Evolutionary conservation across 352 stramenopile genomes (phyloP).

Genomic region (Pythium coloratum): DNA sequence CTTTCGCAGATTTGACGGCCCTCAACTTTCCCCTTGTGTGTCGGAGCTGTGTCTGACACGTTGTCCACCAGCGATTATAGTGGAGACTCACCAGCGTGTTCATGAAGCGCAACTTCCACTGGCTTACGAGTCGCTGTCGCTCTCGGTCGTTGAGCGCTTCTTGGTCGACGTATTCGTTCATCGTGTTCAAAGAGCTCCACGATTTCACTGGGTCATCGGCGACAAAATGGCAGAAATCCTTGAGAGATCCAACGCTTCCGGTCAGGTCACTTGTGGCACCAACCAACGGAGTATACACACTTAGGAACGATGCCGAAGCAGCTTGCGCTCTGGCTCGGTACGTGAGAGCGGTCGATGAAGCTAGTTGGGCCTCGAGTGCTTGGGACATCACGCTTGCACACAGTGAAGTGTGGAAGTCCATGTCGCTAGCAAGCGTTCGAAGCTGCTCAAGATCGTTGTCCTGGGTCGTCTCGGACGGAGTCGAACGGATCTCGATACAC

Average conservation of each 20-base stretch:
- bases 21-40: conserved; percentile 17
- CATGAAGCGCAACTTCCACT: conserved; percentile 34
- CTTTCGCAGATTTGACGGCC: conserved; percentile 7
- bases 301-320: not conserved
- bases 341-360: not conserved
- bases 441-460: conserved; percentile 13
- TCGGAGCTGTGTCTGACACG: conserved; percentile 11
- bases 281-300: conserved; percentile 5
- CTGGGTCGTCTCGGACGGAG: not conserved
- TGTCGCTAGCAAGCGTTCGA: conserved; percentile 8
- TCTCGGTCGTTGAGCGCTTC: conserved; percentile 13
- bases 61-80: conserved; percentile 10
- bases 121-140: conserved; percentile 3
- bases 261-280: not conserved
- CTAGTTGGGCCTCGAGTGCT: conserved; percentile 14
- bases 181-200: conserved; percentile 20
- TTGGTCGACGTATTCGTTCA: conserved; percentile 11
- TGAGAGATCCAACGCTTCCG: not conserved
- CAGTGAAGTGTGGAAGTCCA: conserved; percentile 8
- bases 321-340: conserved; percentile 6
- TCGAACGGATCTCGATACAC: conserved; percentile 5
- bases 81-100: conserved; percentile 20
- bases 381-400: not conserved
- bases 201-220: conserved; percentile 6
- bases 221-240: conserved; percentile 21